Evolutionary conservation across 495 filamentous ascomycete genomes (phyloP).

Genomic region (Hypoxylon fragiforme): DNA sequence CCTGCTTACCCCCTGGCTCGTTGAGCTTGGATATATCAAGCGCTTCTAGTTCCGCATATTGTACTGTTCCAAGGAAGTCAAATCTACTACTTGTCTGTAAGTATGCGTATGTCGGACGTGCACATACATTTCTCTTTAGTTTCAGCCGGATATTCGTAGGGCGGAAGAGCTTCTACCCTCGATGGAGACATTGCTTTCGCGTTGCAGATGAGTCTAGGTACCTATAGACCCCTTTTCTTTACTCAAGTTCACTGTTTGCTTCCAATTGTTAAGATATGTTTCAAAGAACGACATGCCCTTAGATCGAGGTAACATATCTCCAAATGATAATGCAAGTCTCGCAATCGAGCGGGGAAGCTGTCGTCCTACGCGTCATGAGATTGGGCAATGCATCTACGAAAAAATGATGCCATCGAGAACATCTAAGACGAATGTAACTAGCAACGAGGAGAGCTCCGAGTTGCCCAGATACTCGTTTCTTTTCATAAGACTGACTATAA

Average conservation of each 20-base stretch:
- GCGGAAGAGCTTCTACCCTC: background rate
- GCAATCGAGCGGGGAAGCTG: slow-evolving; percentile 20
- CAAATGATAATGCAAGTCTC: too few relatives aligned
- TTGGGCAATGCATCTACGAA: slow-evolving; percentile 2
- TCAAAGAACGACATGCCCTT: too few relatives aligned
- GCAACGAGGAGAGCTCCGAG: too few relatives aligned
- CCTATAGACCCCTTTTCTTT: too few relatives aligned
- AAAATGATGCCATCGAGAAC: slow-evolving; percentile 26
- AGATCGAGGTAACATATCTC: too few relatives aligned
- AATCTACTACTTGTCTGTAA: background rate
- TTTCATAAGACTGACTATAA: background rate
- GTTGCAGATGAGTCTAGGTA: background rate
- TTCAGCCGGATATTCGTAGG: slow-evolving; percentile 23
- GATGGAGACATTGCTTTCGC: slow-evolving; percentile 12
- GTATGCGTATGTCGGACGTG: background rate
- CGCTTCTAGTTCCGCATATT: slow-evolving; percentile 46
- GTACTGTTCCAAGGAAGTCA: slow-evolving; percentile 21
- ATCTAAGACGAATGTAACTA: slow-evolving; percentile 12
- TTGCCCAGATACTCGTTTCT: too few relatives aligned
- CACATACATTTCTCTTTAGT: slow-evolving; percentile 21
- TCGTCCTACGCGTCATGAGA: too few relatives aligned
- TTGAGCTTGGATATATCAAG: slow-evolving; percentile 56
- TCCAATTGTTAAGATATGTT: too few relatives aligned
- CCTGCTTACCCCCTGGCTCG: slow-evolving; percentile 54
- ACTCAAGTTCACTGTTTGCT: too few relatives aligned